Evolutionary conservation across 352 stramenopile genomes (phyloP).

Genomic region (Phytophthora idaei): DNA sequence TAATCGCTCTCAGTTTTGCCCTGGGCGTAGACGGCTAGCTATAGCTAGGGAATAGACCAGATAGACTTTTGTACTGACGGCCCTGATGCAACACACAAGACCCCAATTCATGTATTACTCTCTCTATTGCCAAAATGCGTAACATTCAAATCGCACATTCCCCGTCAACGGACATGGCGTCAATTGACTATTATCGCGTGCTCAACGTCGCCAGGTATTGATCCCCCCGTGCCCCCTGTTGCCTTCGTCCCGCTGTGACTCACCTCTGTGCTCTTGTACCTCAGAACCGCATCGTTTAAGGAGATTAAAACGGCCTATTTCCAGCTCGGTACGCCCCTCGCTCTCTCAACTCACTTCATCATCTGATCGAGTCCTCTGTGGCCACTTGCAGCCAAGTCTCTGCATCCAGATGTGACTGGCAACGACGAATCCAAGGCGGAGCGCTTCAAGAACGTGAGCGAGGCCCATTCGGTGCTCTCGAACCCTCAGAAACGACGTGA

Average conservation of each 20-base stretch:
- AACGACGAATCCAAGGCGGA: conserved; percentile 83
- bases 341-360: background rate
- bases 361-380: conserved; percentile 1
- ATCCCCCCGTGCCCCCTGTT: background rate
- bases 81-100: background rate
- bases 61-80: conserved; percentile 9
- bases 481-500: conserved; percentile 60
- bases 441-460: conserved; percentile 85
- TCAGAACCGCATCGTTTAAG: conserved; percentile 61
- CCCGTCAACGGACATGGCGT: conserved; percentile 16
- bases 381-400: conserved; percentile 56
- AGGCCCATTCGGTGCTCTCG: conserved; percentile 80
- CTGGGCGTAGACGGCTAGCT: conserved; percentile 11
- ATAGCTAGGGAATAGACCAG: conserved; percentile 27
- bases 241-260: background rate
- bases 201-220: conserved; percentile 75
- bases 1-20: conserved; percentile 10
- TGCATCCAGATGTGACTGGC: conserved; percentile 87
- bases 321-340: conserved; percentile 50
- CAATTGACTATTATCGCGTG: conserved; percentile 82
- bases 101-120: conserved; percentile 23
- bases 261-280: background rate
- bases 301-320: conserved; percentile 87
- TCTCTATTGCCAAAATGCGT: background rate
- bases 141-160: conserved; percentile 7